phyloP scores from a whole-genome alignment of 2,329 filamentous ascomycete species.

The Cladobotryum protrusum region DNA sequence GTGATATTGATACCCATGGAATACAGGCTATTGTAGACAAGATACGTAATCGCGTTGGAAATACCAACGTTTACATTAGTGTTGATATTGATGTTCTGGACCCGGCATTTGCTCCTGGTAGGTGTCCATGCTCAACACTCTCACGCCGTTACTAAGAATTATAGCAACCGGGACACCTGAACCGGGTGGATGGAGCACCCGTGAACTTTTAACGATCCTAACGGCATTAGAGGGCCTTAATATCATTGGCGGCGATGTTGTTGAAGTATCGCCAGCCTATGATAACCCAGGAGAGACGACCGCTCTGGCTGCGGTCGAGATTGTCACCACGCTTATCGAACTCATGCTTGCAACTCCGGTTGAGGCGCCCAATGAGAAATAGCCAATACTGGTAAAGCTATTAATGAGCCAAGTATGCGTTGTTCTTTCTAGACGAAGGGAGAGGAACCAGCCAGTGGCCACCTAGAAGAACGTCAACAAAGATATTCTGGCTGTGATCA shows the following conservation, averaged over 20 bases:
- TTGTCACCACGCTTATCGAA: conserved; percentile 39
- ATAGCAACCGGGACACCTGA: conserved; percentile 76
- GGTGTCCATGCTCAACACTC: background rate
- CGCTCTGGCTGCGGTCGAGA: conserved; percentile 70
- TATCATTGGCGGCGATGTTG: conserved; percentile 76
- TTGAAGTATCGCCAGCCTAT: conserved; percentile 78
- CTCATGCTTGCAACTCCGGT: conserved; percentile 17
- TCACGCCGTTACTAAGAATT: background rate
- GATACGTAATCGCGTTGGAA: conserved; percentile 64
- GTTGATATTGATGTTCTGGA: conserved; percentile 77
- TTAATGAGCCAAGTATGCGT: too few relatives aligned
- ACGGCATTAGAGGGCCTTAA: conserved; percentile 72
- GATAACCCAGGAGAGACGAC: conserved; percentile 73
- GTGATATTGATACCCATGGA: conserved; percentile 72
- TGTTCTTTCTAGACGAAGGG: too few relatives aligned
- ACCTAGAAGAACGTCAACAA: too few relatives aligned
- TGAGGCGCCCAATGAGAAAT: conserved; percentile 4
- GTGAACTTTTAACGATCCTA: conserved; percentile 73
- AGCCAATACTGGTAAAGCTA: too few relatives aligned
- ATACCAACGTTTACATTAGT: conserved; percentile 67
- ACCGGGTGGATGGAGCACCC: conserved; percentile 77
- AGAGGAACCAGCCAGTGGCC: too few relatives aligned
- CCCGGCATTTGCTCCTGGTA: conserved; percentile 36
- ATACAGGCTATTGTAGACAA: conserved; percentile 56
- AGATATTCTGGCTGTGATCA: too few relatives aligned